Base-by-base conservation (phyloP, 1,284 basidiomycete species). In the Erythrobasidium hasegawianum region DNA sequence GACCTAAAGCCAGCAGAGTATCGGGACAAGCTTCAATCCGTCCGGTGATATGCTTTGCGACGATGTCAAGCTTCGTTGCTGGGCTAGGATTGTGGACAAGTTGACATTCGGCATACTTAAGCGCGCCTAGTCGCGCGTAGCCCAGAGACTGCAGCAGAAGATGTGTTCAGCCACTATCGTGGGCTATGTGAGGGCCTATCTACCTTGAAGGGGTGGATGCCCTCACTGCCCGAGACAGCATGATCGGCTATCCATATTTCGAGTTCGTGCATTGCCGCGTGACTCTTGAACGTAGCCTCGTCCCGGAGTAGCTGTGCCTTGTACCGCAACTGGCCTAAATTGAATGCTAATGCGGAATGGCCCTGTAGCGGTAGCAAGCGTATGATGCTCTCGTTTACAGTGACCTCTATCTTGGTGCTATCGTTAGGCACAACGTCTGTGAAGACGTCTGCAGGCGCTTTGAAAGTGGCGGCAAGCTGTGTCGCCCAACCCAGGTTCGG, bases 361-460 rank as follows among this genome's bases (percentile, higher is more conserved):
- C 86, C 78, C 0, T 75, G 82, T 2, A 83, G 83, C 0, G 86
- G 83, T n/a, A 84, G 79, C 1, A 84, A 69, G 56, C 85, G 84
- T 22, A 88, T 72, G 0, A 89, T 88, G 7, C 84, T 83, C 71
- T 92, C 86, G n/a, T 80, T 70, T n/a, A 91, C 71, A 60, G 81
- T 83, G 18, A 93, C 68, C 5, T 81, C 79, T 27, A 97, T 79
- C 4, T 81, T 80, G 1, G 92, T 96, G 33, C 89, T 80, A 75
- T 97, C 94, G 68, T 85, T 93, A 0, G 95, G 95, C 20, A 92
- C 85, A 13, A 97, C 91, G 52, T 91, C 84, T 75, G 96, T 93
- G 75, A 98, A 97, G 0, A 89, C 72, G 5, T 71, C 73, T 10
- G 67, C 66, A 0, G 95, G 95, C 22, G 92, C 85, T 76, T 91